These are phyloP conservation scores for Colletotrichum sp. DNA, from an alignment of 2,329 filamentous ascomycete species.

Conservation along the genomic window DNA sequence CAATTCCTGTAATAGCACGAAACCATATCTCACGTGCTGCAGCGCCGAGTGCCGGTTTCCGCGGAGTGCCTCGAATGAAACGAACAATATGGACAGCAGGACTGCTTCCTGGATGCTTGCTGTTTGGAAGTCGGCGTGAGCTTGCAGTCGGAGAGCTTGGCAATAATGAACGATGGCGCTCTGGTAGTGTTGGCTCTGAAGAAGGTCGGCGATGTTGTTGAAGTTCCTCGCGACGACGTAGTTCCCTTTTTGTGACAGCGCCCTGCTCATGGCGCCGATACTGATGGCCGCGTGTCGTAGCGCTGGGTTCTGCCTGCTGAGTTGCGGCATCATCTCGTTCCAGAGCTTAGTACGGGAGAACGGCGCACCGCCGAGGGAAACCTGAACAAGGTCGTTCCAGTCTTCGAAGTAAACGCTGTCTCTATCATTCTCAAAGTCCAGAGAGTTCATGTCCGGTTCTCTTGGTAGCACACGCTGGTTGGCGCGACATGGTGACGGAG, in stretches of 20 bases:
- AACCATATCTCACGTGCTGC: slow-evolving; percentile 45
- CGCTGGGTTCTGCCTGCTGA: slow-evolving; percentile 22
- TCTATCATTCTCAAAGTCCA: slow-evolving; percentile 17
- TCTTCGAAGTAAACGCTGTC: slow-evolving; percentile 22
- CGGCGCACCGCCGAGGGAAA: slow-evolving; percentile 12
- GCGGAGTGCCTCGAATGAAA: slow-evolving; percentile 45
- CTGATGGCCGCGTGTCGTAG: slow-evolving; percentile 45
- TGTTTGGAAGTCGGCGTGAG: slow-evolving; percentile 38
- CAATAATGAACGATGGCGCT: slow-evolving; percentile 47
- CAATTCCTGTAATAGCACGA: slow-evolving; percentile 24
- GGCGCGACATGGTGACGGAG: background rate
- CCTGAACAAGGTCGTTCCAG: slow-evolving; percentile 15
- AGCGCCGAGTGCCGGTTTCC: slow-evolving; percentile 44
- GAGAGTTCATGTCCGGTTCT: slow-evolving; percentile 16
- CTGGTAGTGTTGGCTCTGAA: slow-evolving; percentile 32
- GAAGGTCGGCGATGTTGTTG: background rate
- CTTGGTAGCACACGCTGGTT: background rate
- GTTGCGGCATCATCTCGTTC: slow-evolving; percentile 36
- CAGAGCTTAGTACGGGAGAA: slow-evolving; percentile 31
- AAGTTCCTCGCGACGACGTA: slow-evolving; percentile 13
- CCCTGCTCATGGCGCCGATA: slow-evolving; percentile 42
- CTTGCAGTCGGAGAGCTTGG: slow-evolving; percentile 43
- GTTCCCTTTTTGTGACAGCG: slow-evolving; percentile 17
- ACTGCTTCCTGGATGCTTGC: slow-evolving; percentile 43
- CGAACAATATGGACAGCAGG: slow-evolving; percentile 43